Evolutionary conservation across 306 rosid genomes (phyloP), one percentile per base, ranked within the genome.

Genomic region (Comarum palustre): DNA sequence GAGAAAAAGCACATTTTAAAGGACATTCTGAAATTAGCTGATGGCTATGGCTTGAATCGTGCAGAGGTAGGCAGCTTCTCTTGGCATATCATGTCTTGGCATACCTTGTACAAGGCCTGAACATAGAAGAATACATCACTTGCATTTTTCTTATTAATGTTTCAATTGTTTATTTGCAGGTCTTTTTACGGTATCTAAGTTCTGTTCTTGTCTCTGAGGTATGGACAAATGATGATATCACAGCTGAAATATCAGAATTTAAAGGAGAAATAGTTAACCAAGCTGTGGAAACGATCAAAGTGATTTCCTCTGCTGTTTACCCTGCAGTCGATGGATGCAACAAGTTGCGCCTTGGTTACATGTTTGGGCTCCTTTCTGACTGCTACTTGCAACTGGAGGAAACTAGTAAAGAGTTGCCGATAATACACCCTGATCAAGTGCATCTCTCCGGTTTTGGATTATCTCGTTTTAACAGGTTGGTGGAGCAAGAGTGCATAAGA

Each of bases 201-300:
- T 84, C 93, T 77, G 58, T 91, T 70, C 95, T 91, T 77, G 86
- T 91, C 81, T 91, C 97, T 61, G 90, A 95, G 80, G 85, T 83
- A 74, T 95, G 99, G 99, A 84, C 72, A 46, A 87, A 91, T 82
- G 97, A 91, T 75, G 97, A 95, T 76, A 88, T 95, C 73, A 71
- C 82, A 50, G 74, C 78, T 8, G 99, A 95, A 84, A 84, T 91
- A 80, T 85, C 85, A 46, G 90, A 74, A 75, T 85, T 78, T 73
- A 90, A 78, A 83, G 86, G 77, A 69, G 87, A 89, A 71, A 76
- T 90, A 68, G 75, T 79, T 79, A 80, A 69, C 74, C 80, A 74
- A 83, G 77, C 91, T 78, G 87, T 82, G 31, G 86, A 90, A 72
- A 88, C 90, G 63, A 84, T 95, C 82, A 82, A 87, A 84, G 74